Evolutionary conservation across 345 rosid genomes (phyloP), one percentile per base, ranked within the genome.

Genomic region (Pistacia vera): DNA sequence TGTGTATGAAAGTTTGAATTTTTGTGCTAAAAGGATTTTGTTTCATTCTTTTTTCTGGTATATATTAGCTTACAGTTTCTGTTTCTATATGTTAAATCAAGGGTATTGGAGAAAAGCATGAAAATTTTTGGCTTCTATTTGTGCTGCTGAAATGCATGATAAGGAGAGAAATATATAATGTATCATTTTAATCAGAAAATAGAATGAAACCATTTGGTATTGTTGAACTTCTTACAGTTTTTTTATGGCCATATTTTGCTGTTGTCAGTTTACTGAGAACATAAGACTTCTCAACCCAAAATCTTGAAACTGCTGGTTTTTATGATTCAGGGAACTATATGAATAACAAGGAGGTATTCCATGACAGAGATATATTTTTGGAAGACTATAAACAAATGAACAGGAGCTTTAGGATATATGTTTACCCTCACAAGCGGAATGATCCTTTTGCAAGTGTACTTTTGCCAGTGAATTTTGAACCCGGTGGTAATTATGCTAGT

Each of bases 401-500:
- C 75, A 85, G 85, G 75, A 82, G 87, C 83, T 82, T 84, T 79
- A 86, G 81, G 88, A 83, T 88, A 68, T 86, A 83, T 77, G 82
- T 85, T 79, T 88, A 88, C 74, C 90, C 88, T 88, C 90, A 86
- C 83, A 78, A 74, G 77, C 73, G 3, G 63, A 63, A 72, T 13
- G 87, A 86, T 72, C 90, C 87, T 18, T 88, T 86, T 35, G 80
- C 84, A 44, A 81, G 85, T 74, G 86, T 70, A 6, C 82, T 88
- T 55, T 77, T 83, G 82, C 90, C 92, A 0, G 87, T 83, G 69
- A 71, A 77, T 68, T 80, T 76, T 49, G 88, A 83, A 63, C 90
- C 90, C 13, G 63, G 77, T n/a, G 90, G 92, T 60, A 88, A 85
- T 72, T 88, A 86, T 18, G 92, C 90, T 16, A 88, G 92, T 71